phyloP scores from a whole-genome alignment of 371 early-diverging fungal genomes.

The Vairimorpha ceranae region DNA sequence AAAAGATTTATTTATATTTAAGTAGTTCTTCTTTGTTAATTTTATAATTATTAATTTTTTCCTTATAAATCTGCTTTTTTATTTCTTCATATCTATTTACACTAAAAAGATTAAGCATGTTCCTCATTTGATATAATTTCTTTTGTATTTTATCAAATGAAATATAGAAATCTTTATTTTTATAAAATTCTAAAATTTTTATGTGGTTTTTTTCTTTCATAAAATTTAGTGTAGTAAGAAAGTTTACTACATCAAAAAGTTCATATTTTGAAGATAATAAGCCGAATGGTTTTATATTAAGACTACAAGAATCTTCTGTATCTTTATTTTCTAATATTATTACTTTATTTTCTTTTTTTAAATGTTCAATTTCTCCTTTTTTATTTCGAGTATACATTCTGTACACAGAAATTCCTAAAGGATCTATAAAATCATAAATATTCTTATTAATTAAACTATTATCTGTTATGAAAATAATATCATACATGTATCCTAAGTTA shows the following conservation, averaged over 20 bases:
- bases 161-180: slow-evolving; percentile 22
- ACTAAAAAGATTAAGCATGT: slow-evolving; percentile 9
- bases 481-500: slow-evolving; percentile 27
- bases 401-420: slow-evolving; percentile 23
- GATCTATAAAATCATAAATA: background rate
- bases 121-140: slow-evolving; percentile 21
- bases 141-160: slow-evolving; percentile 24
- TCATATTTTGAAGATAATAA: background rate
- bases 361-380: background rate
- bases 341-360: background rate
- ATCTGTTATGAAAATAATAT: slow-evolving; percentile 20
- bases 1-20: background rate
- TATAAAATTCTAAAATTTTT: slow-evolving; percentile 9
- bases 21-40: background rate
- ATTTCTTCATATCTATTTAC: slow-evolving; percentile 13
- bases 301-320: background rate
- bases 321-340: background rate
- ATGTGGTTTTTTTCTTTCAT: slow-evolving; percentile 4
- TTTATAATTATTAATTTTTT: slow-evolving; percentile 17
- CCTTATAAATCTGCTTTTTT: slow-evolving; percentile 12
- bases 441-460: background rate
- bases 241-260: slow-evolving; percentile 20
- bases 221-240: slow-evolving; percentile 26
- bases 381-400: slow-evolving; percentile 21
- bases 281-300: slow-evolving; percentile 3